Conservation (phyloP, 345 rosid genomes). For the Brassica juncea region DNA sequence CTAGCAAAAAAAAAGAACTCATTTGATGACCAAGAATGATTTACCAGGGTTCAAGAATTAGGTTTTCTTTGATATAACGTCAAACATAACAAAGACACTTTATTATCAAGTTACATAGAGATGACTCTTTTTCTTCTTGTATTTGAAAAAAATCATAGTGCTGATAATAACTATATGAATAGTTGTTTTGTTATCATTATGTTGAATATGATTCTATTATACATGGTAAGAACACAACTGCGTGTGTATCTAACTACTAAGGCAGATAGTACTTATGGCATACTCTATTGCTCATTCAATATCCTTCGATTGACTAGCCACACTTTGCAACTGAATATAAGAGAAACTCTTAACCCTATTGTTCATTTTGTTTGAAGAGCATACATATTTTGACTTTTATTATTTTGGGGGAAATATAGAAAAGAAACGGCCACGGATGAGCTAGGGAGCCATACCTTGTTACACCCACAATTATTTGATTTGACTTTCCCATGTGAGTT, state of each 20-base stretch:
- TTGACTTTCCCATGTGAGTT: constrained; percentile 38
- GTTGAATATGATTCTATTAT: background rate
- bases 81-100: background rate
- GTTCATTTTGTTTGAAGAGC: background rate
- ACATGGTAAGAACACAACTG: background rate
- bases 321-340: background rate
- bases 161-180: background rate
- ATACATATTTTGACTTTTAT: background rate
- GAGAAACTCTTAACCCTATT: background rate
- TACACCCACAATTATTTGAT: constrained; percentile 35
- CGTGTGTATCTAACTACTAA: background rate
- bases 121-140: background rate
- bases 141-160: background rate
- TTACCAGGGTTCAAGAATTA: background rate
- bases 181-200: background rate
- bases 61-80: background rate
- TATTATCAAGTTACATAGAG: background rate
- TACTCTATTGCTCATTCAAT: background rate
- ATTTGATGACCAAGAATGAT: background rate
- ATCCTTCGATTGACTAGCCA: background rate
- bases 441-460: constrained; percentile 29
- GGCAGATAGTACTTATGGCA: background rate
- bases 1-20: background rate
- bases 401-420: background rate
- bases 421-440: background rate